These are phyloP conservation scores for Pythium guiyangense DNA, from an alignment of 352 stramenopile genomes.

Conservation along the genomic window DNA sequence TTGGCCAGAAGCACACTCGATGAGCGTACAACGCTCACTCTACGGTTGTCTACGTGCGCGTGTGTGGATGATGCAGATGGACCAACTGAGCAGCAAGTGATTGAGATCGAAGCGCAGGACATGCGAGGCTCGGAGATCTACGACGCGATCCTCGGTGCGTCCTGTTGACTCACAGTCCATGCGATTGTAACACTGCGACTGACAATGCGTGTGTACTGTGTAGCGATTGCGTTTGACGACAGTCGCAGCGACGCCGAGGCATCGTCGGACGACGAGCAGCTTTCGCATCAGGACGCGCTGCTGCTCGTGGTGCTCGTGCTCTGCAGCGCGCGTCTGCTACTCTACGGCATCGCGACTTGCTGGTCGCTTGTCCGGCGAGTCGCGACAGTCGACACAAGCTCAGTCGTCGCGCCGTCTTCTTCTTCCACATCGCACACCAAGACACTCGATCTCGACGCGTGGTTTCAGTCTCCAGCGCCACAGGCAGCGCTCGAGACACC, in stretches of 20 bases:
- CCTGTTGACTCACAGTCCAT: neutral
- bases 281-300: constrained; percentile 42
- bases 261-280: constrained; percentile 19
- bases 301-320: constrained; percentile 34
- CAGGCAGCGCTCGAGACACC: no score
- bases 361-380: constrained; percentile 22
- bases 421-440: neutral
- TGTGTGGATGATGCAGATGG: constrained; percentile 23
- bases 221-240: constrained; percentile 15
- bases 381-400: neutral
- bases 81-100: constrained; percentile 28
- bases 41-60: neutral
- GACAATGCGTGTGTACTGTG: neutral
- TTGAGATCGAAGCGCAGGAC: constrained; percentile 47
- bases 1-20: neutral
- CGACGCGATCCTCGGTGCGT: constrained; percentile 34
- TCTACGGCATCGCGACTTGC: constrained; percentile 18
- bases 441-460: neutral
- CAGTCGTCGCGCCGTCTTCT: no score
- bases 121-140: constrained; percentile 49
- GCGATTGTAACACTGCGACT: neutral
- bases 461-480: no score
- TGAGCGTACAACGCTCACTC: neutral
- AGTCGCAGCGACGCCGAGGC: neutral
- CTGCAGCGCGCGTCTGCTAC: constrained; percentile 21